A percentile compares a stretch with the other conserved stretches of the same genome.
phyloP scores from a whole-genome alignment of 805 yeast species.

The Isabelozyma pseudorhagii region DNA sequence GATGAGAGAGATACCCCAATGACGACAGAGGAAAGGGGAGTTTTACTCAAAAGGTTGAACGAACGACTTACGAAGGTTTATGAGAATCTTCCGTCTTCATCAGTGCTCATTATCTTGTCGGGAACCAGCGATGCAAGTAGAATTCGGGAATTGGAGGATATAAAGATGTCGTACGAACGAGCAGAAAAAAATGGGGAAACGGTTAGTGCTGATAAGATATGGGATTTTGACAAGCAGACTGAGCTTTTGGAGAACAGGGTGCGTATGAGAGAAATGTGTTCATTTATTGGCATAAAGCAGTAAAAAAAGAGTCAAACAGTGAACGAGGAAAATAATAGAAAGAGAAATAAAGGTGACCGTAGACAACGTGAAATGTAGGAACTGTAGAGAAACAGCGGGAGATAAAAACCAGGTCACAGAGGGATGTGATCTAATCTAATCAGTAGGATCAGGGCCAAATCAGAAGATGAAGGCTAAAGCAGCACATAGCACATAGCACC shows the following conservation, averaged over 20 bases:
- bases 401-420: not conserved
- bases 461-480: too few relatives aligned
- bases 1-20: not conserved
- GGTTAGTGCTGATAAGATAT: slow-evolving; percentile 34
- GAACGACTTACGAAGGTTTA: slow-evolving; percentile 47
- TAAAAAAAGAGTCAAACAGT: too few relatives aligned
- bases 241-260: slow-evolving; percentile 45
- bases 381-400: not conserved
- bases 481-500: too few relatives aligned
- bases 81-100: slow-evolving; percentile 50
- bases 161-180: slow-evolving; percentile 41
- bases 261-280: slow-evolving; percentile 58
- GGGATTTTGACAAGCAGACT: slow-evolving; percentile 50
- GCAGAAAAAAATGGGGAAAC: slow-evolving; percentile 39
- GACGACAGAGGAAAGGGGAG: not conserved
- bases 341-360: too few relatives aligned
- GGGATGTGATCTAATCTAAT: not conserved
- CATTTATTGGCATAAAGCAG: slow-evolving; percentile 51
- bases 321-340: too few relatives aligned
- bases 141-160: slow-evolving; percentile 43
- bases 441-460: too few relatives aligned
- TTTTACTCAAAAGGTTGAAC: slow-evolving; percentile 34
- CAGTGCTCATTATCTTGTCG: slow-evolving; percentile 59
- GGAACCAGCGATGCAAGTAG: slow-evolving; percentile 61
- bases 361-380: not conserved